Evolutionary conservation across 345 rosid genomes (phyloP).

Genomic region (Brassica nigra): DNA sequence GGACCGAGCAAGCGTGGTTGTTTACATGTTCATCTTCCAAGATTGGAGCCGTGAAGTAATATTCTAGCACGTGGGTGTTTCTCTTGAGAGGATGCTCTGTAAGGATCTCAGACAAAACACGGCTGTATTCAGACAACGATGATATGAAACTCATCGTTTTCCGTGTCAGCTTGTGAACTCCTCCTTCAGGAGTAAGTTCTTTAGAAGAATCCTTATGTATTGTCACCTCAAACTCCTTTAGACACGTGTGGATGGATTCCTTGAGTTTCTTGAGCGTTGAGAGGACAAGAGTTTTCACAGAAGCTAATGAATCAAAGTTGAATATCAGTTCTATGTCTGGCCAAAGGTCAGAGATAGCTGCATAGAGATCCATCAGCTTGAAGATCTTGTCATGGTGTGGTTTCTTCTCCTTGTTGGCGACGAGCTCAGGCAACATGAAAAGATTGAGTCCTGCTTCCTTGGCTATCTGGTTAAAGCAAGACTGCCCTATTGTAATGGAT

Average conservation of each 20-base stretch:
- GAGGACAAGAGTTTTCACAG: conserved; percentile 51
- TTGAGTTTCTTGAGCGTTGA: conserved; percentile 57
- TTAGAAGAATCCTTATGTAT: conserved; percentile 59
- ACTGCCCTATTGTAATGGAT: conserved; percentile 51
- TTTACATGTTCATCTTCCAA: conserved; percentile 36
- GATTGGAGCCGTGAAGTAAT: conserved; percentile 51
- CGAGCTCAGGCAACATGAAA: conserved; percentile 64
- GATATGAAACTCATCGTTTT: conserved; percentile 64
- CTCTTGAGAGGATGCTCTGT: conserved; percentile 48
- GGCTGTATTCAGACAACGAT: conserved; percentile 58
- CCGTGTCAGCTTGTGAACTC: conserved; percentile 65
- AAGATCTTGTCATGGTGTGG: conserved; percentile 50
- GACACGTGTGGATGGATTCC: conserved; percentile 38
- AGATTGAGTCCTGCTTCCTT: conserved; percentile 60
- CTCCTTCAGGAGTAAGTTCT: conserved; percentile 53
- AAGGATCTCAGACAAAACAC: conserved; percentile 53
- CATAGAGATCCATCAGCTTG: conserved; percentile 65
- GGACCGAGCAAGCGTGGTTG: conserved; percentile 41
- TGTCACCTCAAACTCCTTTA: conserved; percentile 52
- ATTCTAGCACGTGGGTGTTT: conserved; percentile 50
- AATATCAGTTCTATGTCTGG: conserved; percentile 69
- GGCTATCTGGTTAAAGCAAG: conserved; percentile 66
- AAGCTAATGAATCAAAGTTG: conserved; percentile 55
- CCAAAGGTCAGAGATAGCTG: conserved; percentile 55
- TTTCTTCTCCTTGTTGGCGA: conserved; percentile 47